Percentiles rank a stretch among this genome's conserved stretches.
These are phyloP conservation scores for Aphanomyces astaci DNA, from an alignment of 352 stramenopile genomes.

Conservation along the genomic window DNA sequence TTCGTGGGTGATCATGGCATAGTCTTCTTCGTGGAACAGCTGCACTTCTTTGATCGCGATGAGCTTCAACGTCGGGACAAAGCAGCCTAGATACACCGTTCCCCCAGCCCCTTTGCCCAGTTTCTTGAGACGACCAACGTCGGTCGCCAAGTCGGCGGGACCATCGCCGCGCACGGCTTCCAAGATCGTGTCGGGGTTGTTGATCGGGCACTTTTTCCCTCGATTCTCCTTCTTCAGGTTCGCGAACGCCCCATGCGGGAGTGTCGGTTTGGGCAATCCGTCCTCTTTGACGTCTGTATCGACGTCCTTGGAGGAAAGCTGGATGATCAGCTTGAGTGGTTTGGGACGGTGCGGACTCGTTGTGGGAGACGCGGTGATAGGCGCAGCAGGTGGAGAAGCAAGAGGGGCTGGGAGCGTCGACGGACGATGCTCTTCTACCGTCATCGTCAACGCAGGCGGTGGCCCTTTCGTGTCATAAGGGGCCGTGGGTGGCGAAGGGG, in stretches of 20 bases:
- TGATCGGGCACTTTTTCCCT: conserved; percentile 34
- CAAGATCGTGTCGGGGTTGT: conserved; percentile 63
- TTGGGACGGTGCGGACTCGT: background rate
- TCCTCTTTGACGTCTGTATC: background rate
- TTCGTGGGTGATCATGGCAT: conserved; percentile 79
- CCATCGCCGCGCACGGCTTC: conserved; percentile 64
- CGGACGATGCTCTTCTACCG: background rate
- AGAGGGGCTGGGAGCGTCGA: background rate
- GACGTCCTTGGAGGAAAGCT: conserved; percentile 30
- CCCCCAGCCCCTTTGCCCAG: conserved; percentile 80
- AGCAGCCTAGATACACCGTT: conserved; percentile 71
- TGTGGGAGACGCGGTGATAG: background rate
- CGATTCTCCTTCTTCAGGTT: conserved; percentile 45
- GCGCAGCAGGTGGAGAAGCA: background rate
- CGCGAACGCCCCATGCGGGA: conserved; percentile 23
- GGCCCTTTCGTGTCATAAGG: background rate
- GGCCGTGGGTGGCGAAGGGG: background rate
- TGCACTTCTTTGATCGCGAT: conserved; percentile 83
- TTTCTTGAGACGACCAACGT: conserved; percentile 58
- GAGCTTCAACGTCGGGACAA: conserved; percentile 73
- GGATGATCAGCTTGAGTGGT: conserved; percentile 25
- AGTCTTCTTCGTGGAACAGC: conserved; percentile 71
- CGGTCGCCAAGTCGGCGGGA: conserved; percentile 45
- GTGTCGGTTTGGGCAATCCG: background rate
- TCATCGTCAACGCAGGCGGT: background rate